These are phyloP conservation scores for Lasiodiplodia sp. DNA, from an alignment of 2,329 filamentous ascomycete species.

Conservation along the genomic window DNA sequence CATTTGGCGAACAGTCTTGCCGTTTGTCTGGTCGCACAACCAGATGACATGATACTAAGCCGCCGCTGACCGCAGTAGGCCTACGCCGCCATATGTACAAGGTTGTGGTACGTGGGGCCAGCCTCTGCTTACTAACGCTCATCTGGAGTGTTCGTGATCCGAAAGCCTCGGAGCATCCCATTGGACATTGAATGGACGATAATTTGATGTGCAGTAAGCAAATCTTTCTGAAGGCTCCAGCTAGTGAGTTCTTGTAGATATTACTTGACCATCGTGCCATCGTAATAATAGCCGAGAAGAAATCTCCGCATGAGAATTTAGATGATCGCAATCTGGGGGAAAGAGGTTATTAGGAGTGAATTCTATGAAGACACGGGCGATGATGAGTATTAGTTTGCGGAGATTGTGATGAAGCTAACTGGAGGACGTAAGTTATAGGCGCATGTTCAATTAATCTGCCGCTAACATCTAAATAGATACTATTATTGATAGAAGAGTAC, in stretches of 20 bases:
- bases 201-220: conserved; percentile 40
- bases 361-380: conserved; percentile 55
- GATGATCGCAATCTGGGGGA: conserved; percentile 61
- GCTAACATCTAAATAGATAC: conserved; percentile 38
- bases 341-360: conserved; percentile 55
- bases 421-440: conserved; percentile 41
- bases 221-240: background rate
- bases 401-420: conserved; percentile 48
- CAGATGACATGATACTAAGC: too few relatives aligned
- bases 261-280: conserved; percentile 57
- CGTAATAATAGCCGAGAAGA: conserved; percentile 61
- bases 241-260: conserved; percentile 34
- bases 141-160: conserved; percentile 10
- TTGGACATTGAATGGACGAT: conserved; percentile 43
- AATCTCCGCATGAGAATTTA: conserved; percentile 60
- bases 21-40: background rate
- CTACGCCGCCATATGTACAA: conserved; percentile 9
- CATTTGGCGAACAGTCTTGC: too few relatives aligned
- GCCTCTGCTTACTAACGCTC: conserved; percentile 10
- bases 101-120: background rate
- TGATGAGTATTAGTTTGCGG: conserved; percentile 55
- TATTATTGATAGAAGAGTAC: conserved; percentile 62
- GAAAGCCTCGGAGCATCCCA: background rate
- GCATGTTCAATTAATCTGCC: too few relatives aligned
- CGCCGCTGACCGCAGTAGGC: background rate